Percentiles rank a stretch among this genome's conserved stretches.
These are phyloP conservation scores for Metarhizium robertsii DNA, from an alignment of 2,329 filamentous ascomycete species.

Conservation along the genomic window DNA sequence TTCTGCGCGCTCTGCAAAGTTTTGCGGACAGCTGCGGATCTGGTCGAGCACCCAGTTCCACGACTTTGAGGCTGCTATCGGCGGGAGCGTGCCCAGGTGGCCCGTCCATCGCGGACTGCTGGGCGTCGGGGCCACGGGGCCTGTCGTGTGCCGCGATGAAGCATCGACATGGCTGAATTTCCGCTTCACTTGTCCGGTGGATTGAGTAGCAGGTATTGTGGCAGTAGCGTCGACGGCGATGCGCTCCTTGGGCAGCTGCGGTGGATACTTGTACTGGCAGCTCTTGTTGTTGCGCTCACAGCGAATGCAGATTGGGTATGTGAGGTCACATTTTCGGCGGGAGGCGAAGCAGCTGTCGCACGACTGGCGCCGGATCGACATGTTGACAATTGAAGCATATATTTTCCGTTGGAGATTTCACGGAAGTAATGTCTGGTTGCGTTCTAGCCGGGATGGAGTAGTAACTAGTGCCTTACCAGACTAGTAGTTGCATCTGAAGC, in stretches of 20 bases:
- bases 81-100: neutral
- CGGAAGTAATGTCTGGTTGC: neutral
- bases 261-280: conserved; percentile 7
- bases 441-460: neutral
- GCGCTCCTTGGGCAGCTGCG: neutral
- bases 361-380: conserved; percentile 9
- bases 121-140: neutral
- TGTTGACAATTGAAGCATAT: conserved; percentile 4
- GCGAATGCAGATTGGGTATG: conserved; percentile 3
- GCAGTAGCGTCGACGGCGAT: neutral
- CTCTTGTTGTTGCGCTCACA: conserved; percentile 4
- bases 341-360: conserved; percentile 7
- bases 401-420: neutral
- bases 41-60: neutral
- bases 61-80: neutral
- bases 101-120: neutral
- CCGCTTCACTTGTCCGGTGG: neutral
- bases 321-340: conserved; percentile 7
- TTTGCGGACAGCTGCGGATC: conserved; percentile 1
- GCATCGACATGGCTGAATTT: neutral
- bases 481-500: too few relatives aligned
- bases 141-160: neutral
- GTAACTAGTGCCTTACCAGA: too few relatives aligned
- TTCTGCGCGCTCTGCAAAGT: conserved; percentile 5
- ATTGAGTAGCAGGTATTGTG: neutral